Evolutionary conservation across 805 yeast species (phyloP).

Genomic region (Hanseniaspora occidentalis): DNA sequence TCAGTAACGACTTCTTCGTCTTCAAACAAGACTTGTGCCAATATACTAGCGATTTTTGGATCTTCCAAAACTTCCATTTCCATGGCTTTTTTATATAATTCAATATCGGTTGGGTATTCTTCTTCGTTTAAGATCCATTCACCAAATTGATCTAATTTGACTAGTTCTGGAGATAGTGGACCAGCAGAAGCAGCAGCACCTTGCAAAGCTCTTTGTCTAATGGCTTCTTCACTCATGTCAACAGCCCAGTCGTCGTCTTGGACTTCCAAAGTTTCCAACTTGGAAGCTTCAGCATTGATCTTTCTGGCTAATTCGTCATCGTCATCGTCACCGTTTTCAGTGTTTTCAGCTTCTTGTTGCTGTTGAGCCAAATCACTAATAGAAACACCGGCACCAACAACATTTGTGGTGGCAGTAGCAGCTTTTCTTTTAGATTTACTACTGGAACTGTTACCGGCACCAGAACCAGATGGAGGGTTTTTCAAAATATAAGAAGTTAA

Average conservation of each 20-base stretch:
- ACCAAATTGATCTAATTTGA: slow-evolving; percentile 66
- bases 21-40: slow-evolving; percentile 74
- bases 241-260: slow-evolving; percentile 96
- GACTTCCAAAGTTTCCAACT: slow-evolving; percentile 47
- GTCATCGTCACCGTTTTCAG: slow-evolving; percentile 30
- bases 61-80: slow-evolving; percentile 64
- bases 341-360: slow-evolving; percentile 21
- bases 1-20: slow-evolving; percentile 50
- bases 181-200: slow-evolving; percentile 50
- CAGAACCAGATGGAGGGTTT: slow-evolving; percentile 52
- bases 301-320: slow-evolving; percentile 68
- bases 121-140: slow-evolving; percentile 65
- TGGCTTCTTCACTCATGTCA: slow-evolving; percentile 93
- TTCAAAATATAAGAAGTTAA: slow-evolving; percentile 77
- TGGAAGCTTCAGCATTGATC: slow-evolving; percentile 75
- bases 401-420: slow-evolving; percentile 82
- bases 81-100: slow-evolving; percentile 78
- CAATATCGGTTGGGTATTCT: slow-evolving; percentile 70
- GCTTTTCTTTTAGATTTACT: slow-evolving; percentile 55
- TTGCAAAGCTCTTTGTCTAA: slow-evolving; percentile 80
- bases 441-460: slow-evolving; percentile 16
- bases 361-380: slow-evolving; percentile 66
- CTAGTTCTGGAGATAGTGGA: slow-evolving; percentile 28
- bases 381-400: slow-evolving; percentile 76
- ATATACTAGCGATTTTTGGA: slow-evolving; percentile 73